A percentile compares a stretch with the other conserved stretches of the same genome.
These are phyloP conservation scores for Abrus pulchellus DNA, from an alignment of 306 rosid genomes.

Conservation along the genomic window DNA sequence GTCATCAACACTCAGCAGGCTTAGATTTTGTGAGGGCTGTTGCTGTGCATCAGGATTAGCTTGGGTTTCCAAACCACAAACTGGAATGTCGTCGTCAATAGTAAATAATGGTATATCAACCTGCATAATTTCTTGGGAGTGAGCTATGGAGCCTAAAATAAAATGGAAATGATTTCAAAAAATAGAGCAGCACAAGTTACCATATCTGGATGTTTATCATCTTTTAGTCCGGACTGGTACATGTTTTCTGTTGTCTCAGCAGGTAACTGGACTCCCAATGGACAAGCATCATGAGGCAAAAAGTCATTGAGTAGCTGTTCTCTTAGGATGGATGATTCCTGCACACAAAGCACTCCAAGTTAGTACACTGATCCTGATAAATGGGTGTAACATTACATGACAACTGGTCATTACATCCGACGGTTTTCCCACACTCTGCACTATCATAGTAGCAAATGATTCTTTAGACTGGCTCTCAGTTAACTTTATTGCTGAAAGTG, in stretches of 20 bases:
- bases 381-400: slow-evolving; percentile 15
- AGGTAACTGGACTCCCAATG: slow-evolving; percentile 71
- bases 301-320: slow-evolving; percentile 72
- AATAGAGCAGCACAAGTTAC: slow-evolving; percentile 47
- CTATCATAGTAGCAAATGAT: slow-evolving; percentile 71
- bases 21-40: slow-evolving; percentile 49
- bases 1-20: slow-evolving; percentile 74
- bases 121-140: slow-evolving; percentile 53
- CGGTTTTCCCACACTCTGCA: slow-evolving; percentile 65
- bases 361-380: slow-evolving; percentile 31
- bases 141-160: slow-evolving; percentile 36
- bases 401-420: slow-evolving; percentile 58
- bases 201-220: slow-evolving; percentile 54
- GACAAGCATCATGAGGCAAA: slow-evolving; percentile 84
- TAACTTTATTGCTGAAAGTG: slow-evolving; percentile 65
- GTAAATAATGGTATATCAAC: slow-evolving; percentile 71
- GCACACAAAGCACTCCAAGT: slow-evolving; percentile 42
- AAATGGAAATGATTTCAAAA: neutral
- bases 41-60: slow-evolving; percentile 44
- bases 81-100: slow-evolving; percentile 59
- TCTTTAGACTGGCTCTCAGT: slow-evolving; percentile 76
- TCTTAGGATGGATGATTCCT: slow-evolving; percentile 65
- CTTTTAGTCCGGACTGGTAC: slow-evolving; percentile 56
- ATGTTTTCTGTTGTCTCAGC: slow-evolving; percentile 56
- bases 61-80: slow-evolving; percentile 55